A percentile compares a stretch with the other conserved stretches of the same genome.
Evolutionary conservation across 2,329 filamentous ascomycete genomes (phyloP).

Genomic region (Diplodia corticola): DNA sequence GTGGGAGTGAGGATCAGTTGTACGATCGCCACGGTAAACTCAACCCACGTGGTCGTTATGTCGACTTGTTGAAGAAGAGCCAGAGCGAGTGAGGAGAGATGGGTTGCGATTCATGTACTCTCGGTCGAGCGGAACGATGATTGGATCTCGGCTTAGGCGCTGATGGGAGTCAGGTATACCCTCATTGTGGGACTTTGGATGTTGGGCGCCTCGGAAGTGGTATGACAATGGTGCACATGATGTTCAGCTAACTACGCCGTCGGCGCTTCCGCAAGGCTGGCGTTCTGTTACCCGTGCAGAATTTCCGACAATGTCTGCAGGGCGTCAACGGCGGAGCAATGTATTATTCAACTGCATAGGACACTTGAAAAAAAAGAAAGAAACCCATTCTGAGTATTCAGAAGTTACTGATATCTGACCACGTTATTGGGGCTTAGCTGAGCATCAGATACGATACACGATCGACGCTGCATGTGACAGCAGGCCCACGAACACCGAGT

Average conservation of each 20-base stretch:
- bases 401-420: not conserved
- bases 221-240: not conserved
- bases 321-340: not conserved
- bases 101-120: not conserved
- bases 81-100: not conserved
- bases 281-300: not conserved
- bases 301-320: not conserved
- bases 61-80: not conserved
- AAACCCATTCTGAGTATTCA: not conserved
- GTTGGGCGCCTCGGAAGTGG: not conserved
- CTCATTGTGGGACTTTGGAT: not conserved
- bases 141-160: not conserved
- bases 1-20: not conserved
- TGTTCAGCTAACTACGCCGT: not conserved
- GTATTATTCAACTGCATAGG: not conserved
- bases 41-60: not conserved
- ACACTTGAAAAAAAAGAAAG: not conserved
- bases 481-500: not conserved
- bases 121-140: constrained; percentile 1
- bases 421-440: not conserved
- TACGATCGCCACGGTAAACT: constrained; percentile 1
- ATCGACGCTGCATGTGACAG: not conserved
- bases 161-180: constrained; percentile 12
- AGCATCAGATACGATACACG: not conserved
- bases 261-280: not conserved